Conservation (phyloP, 768 basidiomycete species). For the Scleroderma bovista region DNA sequence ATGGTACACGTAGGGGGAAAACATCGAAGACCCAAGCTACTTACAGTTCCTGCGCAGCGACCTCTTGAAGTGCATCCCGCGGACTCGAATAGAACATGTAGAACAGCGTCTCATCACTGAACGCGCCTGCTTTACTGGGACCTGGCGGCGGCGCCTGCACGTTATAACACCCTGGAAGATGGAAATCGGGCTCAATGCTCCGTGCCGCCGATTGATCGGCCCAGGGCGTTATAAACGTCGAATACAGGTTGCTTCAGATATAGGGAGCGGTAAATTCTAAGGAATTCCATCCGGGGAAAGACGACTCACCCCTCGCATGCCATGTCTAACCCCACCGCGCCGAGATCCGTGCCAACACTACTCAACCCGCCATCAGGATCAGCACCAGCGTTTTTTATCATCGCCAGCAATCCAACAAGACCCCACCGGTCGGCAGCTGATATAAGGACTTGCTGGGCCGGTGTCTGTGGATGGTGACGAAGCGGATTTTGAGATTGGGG, state of each 20-base stretch:
- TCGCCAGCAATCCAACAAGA: constrained; percentile 74
- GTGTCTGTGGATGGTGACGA: constrained; percentile 70
- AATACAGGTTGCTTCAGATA: constrained; percentile 63
- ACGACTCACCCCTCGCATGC: constrained; percentile 68
- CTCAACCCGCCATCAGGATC: constrained; percentile 80
- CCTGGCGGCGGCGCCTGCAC: constrained; percentile 85
- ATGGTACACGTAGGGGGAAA: background rate
- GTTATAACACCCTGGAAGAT: constrained; percentile 87
- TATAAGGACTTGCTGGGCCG: constrained; percentile 88
- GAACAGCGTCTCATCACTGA: constrained; percentile 95
- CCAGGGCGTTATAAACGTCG: constrained; percentile 96
- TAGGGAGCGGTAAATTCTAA: constrained; percentile 13
- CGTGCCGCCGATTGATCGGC: constrained; percentile 83
- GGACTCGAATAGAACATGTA: constrained; percentile 98
- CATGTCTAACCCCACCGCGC: constrained; percentile 90
- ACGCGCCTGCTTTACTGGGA: constrained; percentile 71
- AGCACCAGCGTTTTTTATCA: constrained; percentile 73
- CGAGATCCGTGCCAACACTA: constrained; percentile 86
- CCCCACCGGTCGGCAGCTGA: constrained; percentile 97
- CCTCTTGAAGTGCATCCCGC: constrained; percentile 87
- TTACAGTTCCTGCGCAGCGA: constrained; percentile 92
- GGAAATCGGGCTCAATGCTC: constrained; percentile 87
- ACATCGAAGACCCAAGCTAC: constrained; percentile 30
- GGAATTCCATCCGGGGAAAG: constrained; percentile 11
- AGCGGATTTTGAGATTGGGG: constrained; percentile 27